Conservation (phyloP, 2,329 filamentous ascomycete species). For the Sporothrix brasiliensis region DNA sequence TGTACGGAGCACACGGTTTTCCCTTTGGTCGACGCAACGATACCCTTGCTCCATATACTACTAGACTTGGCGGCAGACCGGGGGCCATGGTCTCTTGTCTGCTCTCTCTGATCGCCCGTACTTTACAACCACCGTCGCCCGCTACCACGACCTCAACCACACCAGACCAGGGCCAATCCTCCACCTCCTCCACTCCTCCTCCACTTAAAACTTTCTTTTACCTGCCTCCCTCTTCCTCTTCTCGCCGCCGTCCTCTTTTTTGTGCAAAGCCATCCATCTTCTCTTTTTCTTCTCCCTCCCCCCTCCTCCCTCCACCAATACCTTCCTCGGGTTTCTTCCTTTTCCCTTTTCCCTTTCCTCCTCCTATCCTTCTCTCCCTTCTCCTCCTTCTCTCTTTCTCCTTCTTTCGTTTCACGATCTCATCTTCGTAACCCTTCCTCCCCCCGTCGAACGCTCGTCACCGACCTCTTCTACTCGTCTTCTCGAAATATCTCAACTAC, state of each 20-base stretch:
- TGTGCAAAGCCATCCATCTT: constrained; percentile 33
- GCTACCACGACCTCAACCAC: constrained; percentile 30
- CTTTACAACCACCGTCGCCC: constrained; percentile 30
- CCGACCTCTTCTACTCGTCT: constrained; percentile 39
- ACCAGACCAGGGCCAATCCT: constrained; percentile 25
- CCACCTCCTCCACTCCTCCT: constrained; percentile 31
- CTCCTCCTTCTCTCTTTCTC: constrained; percentile 36
- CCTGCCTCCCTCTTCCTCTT: constrained; percentile 36
- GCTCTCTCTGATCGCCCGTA: constrained; percentile 36
- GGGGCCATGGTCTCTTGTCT: constrained; percentile 34
- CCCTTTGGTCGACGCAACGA: constrained; percentile 30
- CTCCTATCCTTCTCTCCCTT: constrained; percentile 32
- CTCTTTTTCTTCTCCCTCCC: constrained; percentile 33
- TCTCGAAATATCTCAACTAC: constrained; percentile 36
- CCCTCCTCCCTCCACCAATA: constrained; percentile 33
- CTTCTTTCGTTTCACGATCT: constrained; percentile 35
- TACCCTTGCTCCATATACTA: constrained; percentile 33
- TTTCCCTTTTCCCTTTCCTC: constrained; percentile 34
- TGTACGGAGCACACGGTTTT: constrained; percentile 30
- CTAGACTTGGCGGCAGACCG: constrained; percentile 35
- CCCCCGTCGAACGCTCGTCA: constrained; percentile 39
- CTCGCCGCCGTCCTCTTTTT: constrained; percentile 28
- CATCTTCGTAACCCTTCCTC: constrained; percentile 28
- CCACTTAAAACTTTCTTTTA: constrained; percentile 35
- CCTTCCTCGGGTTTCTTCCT: constrained; percentile 33